Evolutionary conservation across 1,284 basidiomycete genomes (phyloP).

Genomic region (Melampsora larici-populina): DNA sequence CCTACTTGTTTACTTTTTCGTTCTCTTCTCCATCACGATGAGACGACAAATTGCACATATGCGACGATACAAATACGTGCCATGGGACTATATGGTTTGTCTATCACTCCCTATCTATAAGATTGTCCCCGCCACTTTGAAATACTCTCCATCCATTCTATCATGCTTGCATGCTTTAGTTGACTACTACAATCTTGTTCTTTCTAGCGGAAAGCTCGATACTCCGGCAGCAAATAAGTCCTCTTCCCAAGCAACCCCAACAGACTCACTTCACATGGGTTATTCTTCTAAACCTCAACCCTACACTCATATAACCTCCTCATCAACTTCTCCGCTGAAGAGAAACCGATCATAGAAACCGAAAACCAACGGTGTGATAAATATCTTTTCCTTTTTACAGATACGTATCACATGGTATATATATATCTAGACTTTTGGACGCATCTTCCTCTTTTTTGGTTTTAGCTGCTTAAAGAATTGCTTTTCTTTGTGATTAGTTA

Average conservation of each 20-base stretch:
- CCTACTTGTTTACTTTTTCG: slow-evolving; percentile 62
- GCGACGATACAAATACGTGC: slow-evolving; percentile 42
- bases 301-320: too few relatives aligned
- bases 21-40: slow-evolving; percentile 84
- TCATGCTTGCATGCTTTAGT: neutral
- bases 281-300: too few relatives aligned
- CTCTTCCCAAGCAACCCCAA: neutral
- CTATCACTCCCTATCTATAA: neutral
- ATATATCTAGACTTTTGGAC: too few relatives aligned
- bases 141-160: neutral
- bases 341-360: too few relatives aligned
- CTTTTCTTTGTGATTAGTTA: too few relatives aligned
- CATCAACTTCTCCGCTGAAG: too few relatives aligned
- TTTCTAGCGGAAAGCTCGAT: slow-evolving; percentile 33
- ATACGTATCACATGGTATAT: too few relatives aligned
- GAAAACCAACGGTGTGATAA: too few relatives aligned
- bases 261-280: too few relatives aligned
- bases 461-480: too few relatives aligned
- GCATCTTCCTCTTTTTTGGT: too few relatives aligned
- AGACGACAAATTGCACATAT: slow-evolving; percentile 67
- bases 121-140: neutral
- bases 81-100: slow-evolving; percentile 42
- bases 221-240: slow-evolving; percentile 21
- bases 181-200: slow-evolving; percentile 28
- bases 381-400: too few relatives aligned